These are phyloP conservation scores for Lepidopterella palustris DNA, from an alignment of 495 filamentous ascomycete species.

Conservation along the genomic window DNA sequence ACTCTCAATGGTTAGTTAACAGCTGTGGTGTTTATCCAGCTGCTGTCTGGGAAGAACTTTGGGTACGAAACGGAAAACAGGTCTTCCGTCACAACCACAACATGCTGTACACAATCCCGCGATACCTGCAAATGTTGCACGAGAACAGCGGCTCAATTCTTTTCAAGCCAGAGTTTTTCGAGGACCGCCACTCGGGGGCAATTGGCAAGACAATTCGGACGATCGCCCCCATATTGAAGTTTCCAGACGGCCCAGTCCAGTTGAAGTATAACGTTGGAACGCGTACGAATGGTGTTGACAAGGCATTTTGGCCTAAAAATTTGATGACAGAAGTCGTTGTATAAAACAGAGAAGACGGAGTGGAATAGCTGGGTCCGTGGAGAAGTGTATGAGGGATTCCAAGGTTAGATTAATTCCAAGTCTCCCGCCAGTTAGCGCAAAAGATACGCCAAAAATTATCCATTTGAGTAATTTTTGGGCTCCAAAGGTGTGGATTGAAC, in stretches of 20 bases:
- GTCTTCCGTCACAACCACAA: slow-evolving; percentile 33
- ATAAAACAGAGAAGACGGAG: slow-evolving; percentile 8
- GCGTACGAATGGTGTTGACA: slow-evolving; percentile 33
- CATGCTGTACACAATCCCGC: slow-evolving; percentile 30
- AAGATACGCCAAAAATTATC: too few species aligned
- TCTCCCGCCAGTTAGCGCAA: too few species aligned
- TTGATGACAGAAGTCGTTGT: slow-evolving; percentile 31
- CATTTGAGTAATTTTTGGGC: too few species aligned
- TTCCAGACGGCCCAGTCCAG: slow-evolving; percentile 27
- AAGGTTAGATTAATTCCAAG: too few species aligned
- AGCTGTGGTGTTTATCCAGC: slow-evolving; percentile 30
- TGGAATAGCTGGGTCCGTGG: too few species aligned
- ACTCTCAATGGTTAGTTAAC: slow-evolving; percentile 36
- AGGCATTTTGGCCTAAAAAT: slow-evolving; percentile 34
- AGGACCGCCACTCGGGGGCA: slow-evolving; percentile 24
- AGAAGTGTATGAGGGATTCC: too few species aligned
- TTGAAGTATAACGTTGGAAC: slow-evolving; percentile 34
- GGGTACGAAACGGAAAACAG: slow-evolving; percentile 29
- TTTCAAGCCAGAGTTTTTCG: slow-evolving; percentile 33
- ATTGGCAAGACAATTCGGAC: slow-evolving; percentile 23
- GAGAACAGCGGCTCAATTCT: slow-evolving; percentile 20
- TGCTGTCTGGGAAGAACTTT: slow-evolving; percentile 32
- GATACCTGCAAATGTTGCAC: slow-evolving; percentile 27
- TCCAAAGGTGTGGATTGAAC: too few species aligned
- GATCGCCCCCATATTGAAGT: slow-evolving; percentile 30